Base-by-base conservation (phyloP, 345 rosid species). In the Lumnitzera littorea region DNA sequence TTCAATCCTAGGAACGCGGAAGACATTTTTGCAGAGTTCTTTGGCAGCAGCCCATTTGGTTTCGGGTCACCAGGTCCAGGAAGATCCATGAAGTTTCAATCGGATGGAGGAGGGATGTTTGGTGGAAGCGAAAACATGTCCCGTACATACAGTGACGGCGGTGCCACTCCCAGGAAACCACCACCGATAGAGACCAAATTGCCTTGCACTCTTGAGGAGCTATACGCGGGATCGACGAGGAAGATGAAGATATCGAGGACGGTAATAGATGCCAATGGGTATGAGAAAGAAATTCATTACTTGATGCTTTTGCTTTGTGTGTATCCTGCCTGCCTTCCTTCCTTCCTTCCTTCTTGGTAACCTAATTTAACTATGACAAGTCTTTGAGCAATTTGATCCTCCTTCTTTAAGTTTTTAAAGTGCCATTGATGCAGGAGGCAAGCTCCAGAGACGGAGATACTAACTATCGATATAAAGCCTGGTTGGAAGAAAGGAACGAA, bases 401-500 rank as follows among this genome's bases (percentile, higher is more conserved):
- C 20, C 20, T 20, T 20, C 20, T 20, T 20, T 20, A 20, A 20
- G 20, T 20, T 20, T 20, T 20, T 20, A 20, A 29, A 8, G 13
- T 5, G 51, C 55, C 50, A 60, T 41, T 23, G 23, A 24, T 69
- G 62, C 76, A 87, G 99, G 71, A 68, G 84, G 64, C 90, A 80
- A n/a, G 82, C 64, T 1, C 84, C 77, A 48, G 95, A 94, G 65
- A 78, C 91, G 11, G 99, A 94, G 82, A 86, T 90, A 53, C 51
- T 94, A 51, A 87, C 90, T 5, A 90, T 90, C 48, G 95, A 76
- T 43, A 96, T 94, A 67, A 90, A 94, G 76, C 99, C 96, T 0
- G 96, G 99, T 31, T 90, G 97, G 99, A 94, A 94, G 80, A 91
- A 83, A 69, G 97, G 99, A 36, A 94, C 99, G 2, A 94, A 94